A percentile compares a stretch with the other conserved stretches of the same genome.
Evolutionary conservation across 306 rosid genomes (phyloP).

Genomic region (Quercus agrifolia): DNA sequence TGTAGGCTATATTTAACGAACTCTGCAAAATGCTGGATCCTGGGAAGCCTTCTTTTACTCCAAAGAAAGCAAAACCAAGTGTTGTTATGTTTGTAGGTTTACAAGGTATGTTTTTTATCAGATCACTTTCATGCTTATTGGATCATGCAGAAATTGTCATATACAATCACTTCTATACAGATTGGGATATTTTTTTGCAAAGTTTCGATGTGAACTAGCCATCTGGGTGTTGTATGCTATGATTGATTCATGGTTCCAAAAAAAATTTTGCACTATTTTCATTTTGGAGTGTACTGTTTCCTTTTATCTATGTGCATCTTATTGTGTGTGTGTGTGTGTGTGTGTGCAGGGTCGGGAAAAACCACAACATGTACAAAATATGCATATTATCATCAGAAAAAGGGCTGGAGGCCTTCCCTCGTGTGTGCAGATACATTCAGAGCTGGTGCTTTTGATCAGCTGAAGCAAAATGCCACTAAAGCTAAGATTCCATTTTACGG

Average conservation of each 20-base stretch:
- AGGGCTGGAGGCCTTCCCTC: slow-evolving; percentile 96
- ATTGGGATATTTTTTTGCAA: neutral
- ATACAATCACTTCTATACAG: neutral
- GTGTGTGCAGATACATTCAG: slow-evolving; percentile 98
- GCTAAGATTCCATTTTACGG: slow-evolving; percentile 96
- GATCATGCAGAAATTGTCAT: neutral
- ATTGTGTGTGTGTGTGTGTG: too few species aligned
- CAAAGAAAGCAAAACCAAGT: slow-evolving; percentile 74
- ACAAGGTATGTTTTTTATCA: slow-evolving; percentile 52
- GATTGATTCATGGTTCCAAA: neutral
- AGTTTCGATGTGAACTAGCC: neutral
- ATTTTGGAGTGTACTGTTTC: neutral
- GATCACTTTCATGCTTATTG: slow-evolving; percentile 13
- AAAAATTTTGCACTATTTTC: neutral
- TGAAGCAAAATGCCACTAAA: slow-evolving; percentile 93
- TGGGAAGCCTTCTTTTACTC: slow-evolving; percentile 82
- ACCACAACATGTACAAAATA: slow-evolving; percentile 91
- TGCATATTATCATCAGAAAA: slow-evolving; percentile 79
- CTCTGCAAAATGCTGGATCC: slow-evolving; percentile 90
- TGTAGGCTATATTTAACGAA: slow-evolving; percentile 76
- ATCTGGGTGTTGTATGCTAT: neutral
- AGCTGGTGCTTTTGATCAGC: slow-evolving; percentile 99
- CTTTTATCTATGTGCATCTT: neutral
- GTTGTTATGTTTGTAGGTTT: slow-evolving; percentile 92
- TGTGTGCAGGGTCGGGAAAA: slow-evolving; percentile 54